A percentile compares a stretch with the other conserved stretches of the same genome.
phyloP scores from a whole-genome alignment of 2,329 filamentous ascomycete genomes.

The Ceratocystis destructans region DNA sequence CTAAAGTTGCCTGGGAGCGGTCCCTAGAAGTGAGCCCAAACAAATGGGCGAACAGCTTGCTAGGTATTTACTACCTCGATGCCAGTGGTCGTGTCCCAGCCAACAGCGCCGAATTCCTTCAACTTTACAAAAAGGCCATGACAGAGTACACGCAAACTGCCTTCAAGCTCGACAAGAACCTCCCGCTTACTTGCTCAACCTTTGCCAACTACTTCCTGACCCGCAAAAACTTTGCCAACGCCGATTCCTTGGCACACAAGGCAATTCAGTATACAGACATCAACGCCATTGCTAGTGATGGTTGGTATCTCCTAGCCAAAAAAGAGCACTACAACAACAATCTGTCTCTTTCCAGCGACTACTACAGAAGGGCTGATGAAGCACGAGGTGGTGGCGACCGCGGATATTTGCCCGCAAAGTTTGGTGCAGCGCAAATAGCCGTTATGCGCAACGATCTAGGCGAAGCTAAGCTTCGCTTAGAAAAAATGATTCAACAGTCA shows the following conservation, averaged over 20 bases:
- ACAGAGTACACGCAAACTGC: conserved; percentile 86
- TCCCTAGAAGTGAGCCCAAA: conserved; percentile 66
- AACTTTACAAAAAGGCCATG: conserved; percentile 84
- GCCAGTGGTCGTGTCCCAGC: conserved; percentile 70
- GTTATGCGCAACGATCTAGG: conserved; percentile 73
- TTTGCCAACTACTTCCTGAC: conserved; percentile 85
- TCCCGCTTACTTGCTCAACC: conserved; percentile 76
- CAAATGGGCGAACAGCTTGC: conserved; percentile 77
- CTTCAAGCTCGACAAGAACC: conserved; percentile 84
- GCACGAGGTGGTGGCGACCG: conserved; percentile 82
- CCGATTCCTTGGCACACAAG: conserved; percentile 76
- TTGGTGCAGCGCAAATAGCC: conserved; percentile 80
- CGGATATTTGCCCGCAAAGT: conserved; percentile 86
- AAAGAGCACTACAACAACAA: conserved; percentile 81
- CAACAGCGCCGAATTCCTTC: conserved; percentile 71
- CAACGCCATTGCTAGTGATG: conserved; percentile 91
- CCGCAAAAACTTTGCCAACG: conserved; percentile 64
- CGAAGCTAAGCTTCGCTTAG: conserved; percentile 81
- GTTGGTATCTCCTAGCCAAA: conserved; percentile 86
- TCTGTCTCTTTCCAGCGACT: conserved; percentile 61
- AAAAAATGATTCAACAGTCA: conserved; percentile 83
- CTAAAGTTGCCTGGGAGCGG: conserved; percentile 79
- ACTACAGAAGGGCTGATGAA: conserved; percentile 80
- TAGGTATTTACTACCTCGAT: conserved; percentile 82
- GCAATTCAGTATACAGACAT: conserved; percentile 94